Evolutionary conservation across 2,329 filamentous ascomycete species (phyloP), one percentile per base, ranked within the genome.

Genomic region (Arthrobotrys sinensis): DNA sequence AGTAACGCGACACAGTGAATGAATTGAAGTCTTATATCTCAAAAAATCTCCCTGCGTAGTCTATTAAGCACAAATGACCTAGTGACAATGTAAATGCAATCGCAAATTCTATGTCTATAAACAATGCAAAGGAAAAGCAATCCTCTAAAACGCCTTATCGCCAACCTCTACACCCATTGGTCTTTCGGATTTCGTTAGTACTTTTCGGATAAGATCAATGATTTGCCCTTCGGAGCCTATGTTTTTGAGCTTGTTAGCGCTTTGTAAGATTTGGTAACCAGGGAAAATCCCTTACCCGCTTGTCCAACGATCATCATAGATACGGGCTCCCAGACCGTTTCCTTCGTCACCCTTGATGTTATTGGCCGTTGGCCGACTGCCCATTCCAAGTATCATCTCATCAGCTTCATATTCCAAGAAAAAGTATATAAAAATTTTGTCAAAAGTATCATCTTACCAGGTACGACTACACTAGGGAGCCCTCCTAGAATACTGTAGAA

Each of bases 1-100:
- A 77, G 73, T 77, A 77, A 77, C 66, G 66, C 60, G 73, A 77
- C 73, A 71, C 71, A 71, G 73, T 77, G 66, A 68, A 77, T 69
- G 73, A 77, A 77, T 77, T 63, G 60, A 77, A 77, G 67, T 60
- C 62, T 66, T 40, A 60, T 70, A 57, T 71, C 34, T 50, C 40
- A 34, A 45, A 19, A 24, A 5, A 14, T 19, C 45, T 34, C 28
- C n/a, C 16, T 7, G 6, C 12, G 4, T 28, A 24, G 4, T 28
- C 24, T 2, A 28, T 28, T 28, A 2, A 28, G 24, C 2, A 38
- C 8, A 38, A 38, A n/a, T n/a, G n/a, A n/a, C n/a, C n/a, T 38
- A 14, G 36, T 3, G 36, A 38, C 2, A 38, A 38, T 38, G 2
- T 10, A 38, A 38, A 38, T 38, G 6, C 2, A 38, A 38, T 8